Base-by-base conservation (phyloP, 129 eudicot species). In the Logfia minima region DNA sequence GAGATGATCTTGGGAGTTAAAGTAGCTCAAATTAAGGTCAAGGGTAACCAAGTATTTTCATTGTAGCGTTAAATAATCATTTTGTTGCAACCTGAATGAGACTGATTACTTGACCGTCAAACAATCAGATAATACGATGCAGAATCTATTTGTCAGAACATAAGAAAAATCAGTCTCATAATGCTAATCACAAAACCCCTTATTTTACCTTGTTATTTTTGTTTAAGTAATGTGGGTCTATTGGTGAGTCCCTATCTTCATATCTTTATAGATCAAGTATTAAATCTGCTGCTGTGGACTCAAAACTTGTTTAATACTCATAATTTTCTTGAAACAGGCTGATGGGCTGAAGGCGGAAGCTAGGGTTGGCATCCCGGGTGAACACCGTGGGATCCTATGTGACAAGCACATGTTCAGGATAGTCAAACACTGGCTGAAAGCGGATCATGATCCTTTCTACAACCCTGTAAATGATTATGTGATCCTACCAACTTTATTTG, bases 331-430 rank as follows among this genome's bases (percentile, higher is more conserved):
- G 35, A 78, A 61, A 63, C 82, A 95, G 99, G 97, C 97, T 19
- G 97, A 95, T 79, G 97, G 97, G 79, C 89, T 95, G 8, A 81
- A 89, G 14, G 99, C 99, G 23, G 92, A 84, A 86, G 97, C 96
- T 34, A 84, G 99, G 79, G 92, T 95, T 43, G 99, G 97, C n/a
- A 89, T 95, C 74, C 96, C 99, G 10, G 99, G 96, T 7, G 96
- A 89, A 52, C 99, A 95, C 86, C 83, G 99, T 7, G 96, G 99
- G 51, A 95, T 95, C 87, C 81, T 95, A 8, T 83, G 87, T 55
- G 97, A 89, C 37, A 90, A 81, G 51, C 99, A 91, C 35, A 84
- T 87, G 11, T 95, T 95, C 79, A 87, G 99, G 21, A 81, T 91
- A 24, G 81, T 95, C 62, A 92, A 84, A 81, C 99, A 95, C 71